phyloP scores from a whole-genome alignment of 164 flowering plant species.

The Pachysandra terminalis region DNA sequence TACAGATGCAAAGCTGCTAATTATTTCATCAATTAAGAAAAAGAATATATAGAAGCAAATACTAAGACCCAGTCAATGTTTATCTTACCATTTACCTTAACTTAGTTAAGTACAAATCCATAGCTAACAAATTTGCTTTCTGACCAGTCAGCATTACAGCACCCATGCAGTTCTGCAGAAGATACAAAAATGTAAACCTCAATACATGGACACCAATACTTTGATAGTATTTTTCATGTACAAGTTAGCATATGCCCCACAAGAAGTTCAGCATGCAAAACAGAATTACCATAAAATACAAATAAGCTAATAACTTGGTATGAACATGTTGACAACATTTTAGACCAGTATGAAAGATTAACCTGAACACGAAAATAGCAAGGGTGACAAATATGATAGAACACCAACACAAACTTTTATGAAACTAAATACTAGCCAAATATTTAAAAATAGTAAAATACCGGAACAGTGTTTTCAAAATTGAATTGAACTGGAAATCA shows the following conservation, averaged over 20 bases:
- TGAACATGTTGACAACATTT: no score
- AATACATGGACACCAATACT: not conserved
- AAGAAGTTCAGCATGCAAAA: not conserved
- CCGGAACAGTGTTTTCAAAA: no score
- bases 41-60: no score
- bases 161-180: conserved; percentile 61
- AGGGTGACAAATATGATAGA: no score
- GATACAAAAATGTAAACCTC: not conserved
- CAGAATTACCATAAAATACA: not conserved
- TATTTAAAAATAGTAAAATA: no score
- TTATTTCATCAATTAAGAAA: no score
- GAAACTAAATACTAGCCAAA: no score
- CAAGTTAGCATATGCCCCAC: not conserved
- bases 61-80: not conserved
- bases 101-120: conserved; percentile 66
- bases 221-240: no score
- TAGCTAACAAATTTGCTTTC: conserved; percentile 58
- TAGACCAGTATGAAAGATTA: no score
- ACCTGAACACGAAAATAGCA: not conserved
- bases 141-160: conserved; percentile 95
- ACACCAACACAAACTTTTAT: no score
- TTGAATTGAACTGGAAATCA: no score
- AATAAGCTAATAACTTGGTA: not conserved
- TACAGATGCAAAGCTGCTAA: no score
- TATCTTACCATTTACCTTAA: conserved; percentile 44